Evolutionary conservation across 441 rosid genomes (phyloP), one percentile per base, ranked within the genome.

Genomic region (Adansonia madagascariensis): DNA sequence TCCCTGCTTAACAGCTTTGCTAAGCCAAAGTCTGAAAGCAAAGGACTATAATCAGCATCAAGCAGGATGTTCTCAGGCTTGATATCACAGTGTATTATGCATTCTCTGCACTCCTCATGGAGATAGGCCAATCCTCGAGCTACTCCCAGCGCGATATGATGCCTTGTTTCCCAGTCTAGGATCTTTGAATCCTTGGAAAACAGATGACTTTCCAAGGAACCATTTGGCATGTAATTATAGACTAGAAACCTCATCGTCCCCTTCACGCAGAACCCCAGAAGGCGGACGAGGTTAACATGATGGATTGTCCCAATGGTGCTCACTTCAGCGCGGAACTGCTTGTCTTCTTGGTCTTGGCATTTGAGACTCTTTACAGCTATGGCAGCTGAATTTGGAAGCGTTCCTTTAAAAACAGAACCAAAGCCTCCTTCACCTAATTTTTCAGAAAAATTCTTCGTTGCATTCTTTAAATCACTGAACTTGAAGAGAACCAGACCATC

Each of bases 61-160:
- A 92, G 71, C 67, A 92, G 88, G 76, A 91, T 89, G 89, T 90
- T 94, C 70, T 91, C 95, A 0, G 98, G 98, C 82, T 92, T 94
- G 27, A 94, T 87, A 70, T 94, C 94, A 12, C 92, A 94, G 75
- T 92, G 98, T 49, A 92, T 89, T 82, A 94, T 94, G 83, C 93
- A 89, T 50, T 89, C 94, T 84, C 91, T 79, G 77, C 95, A 94
- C 74, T 91, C 83, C 12, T 92, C 92, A 12, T 94, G 95, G 52
- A 92, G 86, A 81, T 92, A 91, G 22, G 88, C 82, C 79, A 92
- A 74, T 15, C 95, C 98, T 89, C 91, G 76, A 10, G 95, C 92
- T 8, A 85, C 88, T 6, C 95, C 97, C 74, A 92, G 39, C 6
- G 92, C 92, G 18, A 94, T 84, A 14, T 82, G 82, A 71, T 86